These are phyloP conservation scores for Ganoderma meredithae DNA, from an alignment of 1,284 basidiomycete genomes.

Conservation along the genomic window DNA sequence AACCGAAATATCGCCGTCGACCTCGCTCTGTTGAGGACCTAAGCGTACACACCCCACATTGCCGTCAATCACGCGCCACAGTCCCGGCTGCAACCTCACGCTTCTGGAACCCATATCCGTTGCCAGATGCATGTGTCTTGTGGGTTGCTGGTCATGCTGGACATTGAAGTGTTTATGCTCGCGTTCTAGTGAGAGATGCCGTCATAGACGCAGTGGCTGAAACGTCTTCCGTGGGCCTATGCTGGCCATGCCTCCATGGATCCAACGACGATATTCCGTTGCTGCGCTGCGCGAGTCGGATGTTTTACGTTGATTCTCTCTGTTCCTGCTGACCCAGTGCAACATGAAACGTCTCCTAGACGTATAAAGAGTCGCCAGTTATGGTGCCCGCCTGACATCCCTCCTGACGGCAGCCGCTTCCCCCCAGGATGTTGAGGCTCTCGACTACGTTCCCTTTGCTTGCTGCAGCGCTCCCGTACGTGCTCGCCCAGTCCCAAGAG, in stretches of 20 bases:
- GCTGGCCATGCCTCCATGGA: conserved; percentile 11
- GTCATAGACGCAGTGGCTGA: not conserved
- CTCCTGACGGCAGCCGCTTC: not conserved
- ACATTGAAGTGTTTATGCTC: not conserved
- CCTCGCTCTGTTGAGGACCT: conserved; percentile 2
- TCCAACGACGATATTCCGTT: conserved; percentile 30
- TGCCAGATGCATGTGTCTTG: conserved; percentile 5
- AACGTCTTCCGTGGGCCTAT: not conserved
- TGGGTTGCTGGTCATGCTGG: conserved; percentile 10
- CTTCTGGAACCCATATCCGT: conserved; percentile 14
- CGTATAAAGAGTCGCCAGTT: not conserved
- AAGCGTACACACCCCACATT: not conserved
- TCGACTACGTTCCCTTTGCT: conserved; percentile 37
- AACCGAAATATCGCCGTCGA: conserved; percentile 24
- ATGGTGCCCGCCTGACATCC: not conserved
- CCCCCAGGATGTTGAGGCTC: conserved; percentile 34
- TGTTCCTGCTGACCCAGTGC: not conserved
- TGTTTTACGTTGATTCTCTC: not conserved
- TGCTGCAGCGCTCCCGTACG: conserved; percentile 37
- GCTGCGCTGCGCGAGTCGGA: not conserved
- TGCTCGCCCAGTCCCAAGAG: conserved; percentile 38
- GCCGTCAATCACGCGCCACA: conserved; percentile 21
- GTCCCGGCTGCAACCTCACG: conserved; percentile 4
- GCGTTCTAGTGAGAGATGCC: not conserved
- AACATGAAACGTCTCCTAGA: not conserved